These are phyloP conservation scores for Allium cepa DNA, from an alignment of 106 monocot species.

Conservation along the genomic window DNA sequence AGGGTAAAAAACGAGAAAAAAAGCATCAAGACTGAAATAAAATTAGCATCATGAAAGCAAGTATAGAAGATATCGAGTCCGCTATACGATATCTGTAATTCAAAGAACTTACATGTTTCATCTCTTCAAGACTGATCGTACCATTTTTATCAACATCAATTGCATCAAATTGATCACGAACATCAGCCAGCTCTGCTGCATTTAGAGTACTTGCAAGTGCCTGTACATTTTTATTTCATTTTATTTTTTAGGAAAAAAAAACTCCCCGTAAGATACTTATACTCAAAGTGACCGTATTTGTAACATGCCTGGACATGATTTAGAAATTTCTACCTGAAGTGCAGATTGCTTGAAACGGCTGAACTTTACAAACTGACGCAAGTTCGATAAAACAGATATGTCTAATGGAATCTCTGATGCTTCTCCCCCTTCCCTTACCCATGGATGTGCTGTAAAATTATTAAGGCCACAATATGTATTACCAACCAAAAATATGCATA, in stretches of 20 bases:
- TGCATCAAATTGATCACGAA: conserved; percentile 90
- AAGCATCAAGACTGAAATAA: too few relatives aligned
- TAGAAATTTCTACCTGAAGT: conserved; percentile 45
- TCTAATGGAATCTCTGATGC: conserved; percentile 93
- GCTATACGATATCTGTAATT: background rate
- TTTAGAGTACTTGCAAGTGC: conserved; percentile 91
- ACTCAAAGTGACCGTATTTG: too few relatives aligned
- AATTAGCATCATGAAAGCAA: too few relatives aligned
- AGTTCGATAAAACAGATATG: conserved; percentile 81
- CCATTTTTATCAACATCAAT: conserved; percentile 98
- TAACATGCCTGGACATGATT: too few relatives aligned
- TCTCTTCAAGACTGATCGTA: conserved; percentile 92
- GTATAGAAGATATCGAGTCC: too few relatives aligned
- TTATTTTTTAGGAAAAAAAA: too few relatives aligned
- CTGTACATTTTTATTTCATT: conserved; percentile 16
- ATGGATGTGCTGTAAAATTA: conserved; percentile 69
- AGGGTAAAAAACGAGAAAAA: too few relatives aligned
- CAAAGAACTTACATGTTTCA: conserved; percentile 64
- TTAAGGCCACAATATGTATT: too few relatives aligned
- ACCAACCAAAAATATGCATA: too few relatives aligned
- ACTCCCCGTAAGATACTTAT: too few relatives aligned
- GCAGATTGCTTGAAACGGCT: conserved; percentile 95
- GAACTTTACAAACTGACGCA: conserved; percentile 93
- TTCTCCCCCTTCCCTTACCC: conserved; percentile 94
- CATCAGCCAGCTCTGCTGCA: conserved; percentile 67